phyloP scores from a whole-genome alignment of 176 grass and related monocot genomes.

The sorghum (Sorghum bicolor) region Sorghum_bicolor_NCBIv3 NC_012873.2:4005001-4005500 shows the following conservation, averaged over 20 bases:
- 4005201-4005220: slow-evolving; percentile 27
- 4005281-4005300: slow-evolving; percentile 29
- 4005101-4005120: slow-evolving; percentile 58
- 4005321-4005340: slow-evolving; percentile 26
- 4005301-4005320: slow-evolving; percentile 16
- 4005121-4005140: slow-evolving; percentile 41
- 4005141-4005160: slow-evolving; percentile 55
- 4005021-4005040: slow-evolving; percentile 54
- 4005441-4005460: slow-evolving; percentile 40
- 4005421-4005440: slow-evolving; percentile 43
- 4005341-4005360: slow-evolving; percentile 22
- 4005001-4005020: slow-evolving; percentile 47
- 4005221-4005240: slow-evolving; percentile 59
- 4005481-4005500: slow-evolving; percentile 38
- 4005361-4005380: slow-evolving; percentile 12
- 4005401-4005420: slow-evolving; percentile 21
- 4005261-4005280: slow-evolving; percentile 75
- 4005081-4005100: slow-evolving; percentile 40
- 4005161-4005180: slow-evolving; percentile 38
- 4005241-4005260: slow-evolving; percentile 58
- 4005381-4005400: slow-evolving; percentile 25
- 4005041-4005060: slow-evolving; percentile 50
- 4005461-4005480: slow-evolving; percentile 43
- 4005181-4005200: slow-evolving; percentile 50
- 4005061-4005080: slow-evolving; percentile 58